Conservation (phyloP, 306 rosid genomes). For the Betula pendula region DNA sequence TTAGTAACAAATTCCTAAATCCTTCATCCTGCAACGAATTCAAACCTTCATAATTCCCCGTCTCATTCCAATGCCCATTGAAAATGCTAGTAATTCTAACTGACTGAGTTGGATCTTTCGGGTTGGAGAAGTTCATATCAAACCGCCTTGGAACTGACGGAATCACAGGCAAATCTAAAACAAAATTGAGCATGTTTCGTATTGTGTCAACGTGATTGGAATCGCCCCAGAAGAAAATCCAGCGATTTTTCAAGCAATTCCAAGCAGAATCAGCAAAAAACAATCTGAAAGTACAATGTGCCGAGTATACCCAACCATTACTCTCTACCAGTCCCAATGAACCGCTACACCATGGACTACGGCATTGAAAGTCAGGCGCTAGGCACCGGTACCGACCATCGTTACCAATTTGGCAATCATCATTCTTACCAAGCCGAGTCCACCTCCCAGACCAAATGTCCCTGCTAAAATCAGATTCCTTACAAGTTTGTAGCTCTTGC, state of each 20-base stretch:
- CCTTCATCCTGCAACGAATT: conserved; percentile 77
- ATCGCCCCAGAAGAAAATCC: conserved; percentile 98
- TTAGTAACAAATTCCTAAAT: conserved; percentile 54
- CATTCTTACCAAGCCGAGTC: conserved; percentile 85
- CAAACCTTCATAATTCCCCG: conserved; percentile 73
- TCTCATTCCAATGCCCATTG: conserved; percentile 96
- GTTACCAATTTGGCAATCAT: conserved; percentile 53
- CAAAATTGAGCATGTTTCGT: conserved; percentile 72
- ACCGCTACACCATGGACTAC: conserved; percentile 80
- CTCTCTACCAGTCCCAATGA: conserved; percentile 80
- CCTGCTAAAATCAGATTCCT: conserved; percentile 60
- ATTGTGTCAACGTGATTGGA: conserved; percentile 92
- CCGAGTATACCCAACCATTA: conserved; percentile 96
- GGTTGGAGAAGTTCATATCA: conserved; percentile 73
- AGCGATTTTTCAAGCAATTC: conserved; percentile 68
- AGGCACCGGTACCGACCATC: conserved; percentile 82
- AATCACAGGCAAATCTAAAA: conserved; percentile 67
- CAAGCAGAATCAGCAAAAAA: conserved; percentile 72
- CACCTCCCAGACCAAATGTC: conserved; percentile 87
- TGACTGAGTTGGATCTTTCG: conserved; percentile 61
- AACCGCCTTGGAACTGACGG: conserved; percentile 74
- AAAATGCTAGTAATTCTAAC: conserved; percentile 89
- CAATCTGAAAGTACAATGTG: conserved; percentile 75
- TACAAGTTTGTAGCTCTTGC: conserved; percentile 53
- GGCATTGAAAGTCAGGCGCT: conserved; percentile 59